A percentile compares a stretch with the other conserved stretches of the same genome.
Conservation (phyloP, 805 yeast genomes). For the Starmerella vitae region DNA sequence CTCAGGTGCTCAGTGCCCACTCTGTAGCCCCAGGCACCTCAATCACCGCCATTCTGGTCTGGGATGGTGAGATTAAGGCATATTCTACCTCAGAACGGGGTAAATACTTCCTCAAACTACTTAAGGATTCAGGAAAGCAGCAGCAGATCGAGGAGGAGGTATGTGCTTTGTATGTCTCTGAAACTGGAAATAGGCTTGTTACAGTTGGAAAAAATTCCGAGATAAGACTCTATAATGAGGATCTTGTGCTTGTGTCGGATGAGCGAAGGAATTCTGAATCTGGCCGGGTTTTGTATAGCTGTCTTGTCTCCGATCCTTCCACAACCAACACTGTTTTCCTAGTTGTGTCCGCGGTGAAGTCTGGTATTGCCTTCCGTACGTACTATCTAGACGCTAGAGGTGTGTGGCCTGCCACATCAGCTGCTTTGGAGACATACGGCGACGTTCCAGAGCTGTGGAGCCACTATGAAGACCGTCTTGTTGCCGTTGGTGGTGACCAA, state of each 20-base stretch:
- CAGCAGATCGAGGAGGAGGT: conserved; percentile 8
- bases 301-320: neutral
- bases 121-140: neutral
- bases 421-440: neutral
- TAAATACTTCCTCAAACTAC: conserved; percentile 17
- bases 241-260: neutral
- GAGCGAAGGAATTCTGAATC: neutral
- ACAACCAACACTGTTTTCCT: conserved; percentile 3
- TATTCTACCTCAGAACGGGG: conserved; percentile 25
- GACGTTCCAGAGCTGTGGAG: neutral
- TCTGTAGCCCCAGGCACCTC: conserved; percentile 26
- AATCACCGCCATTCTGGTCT: conserved; percentile 20
- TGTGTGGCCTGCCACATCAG: neutral
- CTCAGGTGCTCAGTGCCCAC: conserved; percentile 25
- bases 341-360: neutral
- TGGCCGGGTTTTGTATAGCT: neutral
- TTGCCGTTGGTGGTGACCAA: neutral
- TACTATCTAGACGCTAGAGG: neutral
- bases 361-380: neutral
- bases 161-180: conserved; percentile 5
- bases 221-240: conserved; percentile 1
- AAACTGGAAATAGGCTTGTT: neutral
- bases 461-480: neutral
- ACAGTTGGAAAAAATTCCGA: conserved; percentile 1
- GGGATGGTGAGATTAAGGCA: conserved; percentile 6